Evolutionary conservation across 179 eudicot species (phyloP).

Genomic region (Drosera spatulata): DNA sequence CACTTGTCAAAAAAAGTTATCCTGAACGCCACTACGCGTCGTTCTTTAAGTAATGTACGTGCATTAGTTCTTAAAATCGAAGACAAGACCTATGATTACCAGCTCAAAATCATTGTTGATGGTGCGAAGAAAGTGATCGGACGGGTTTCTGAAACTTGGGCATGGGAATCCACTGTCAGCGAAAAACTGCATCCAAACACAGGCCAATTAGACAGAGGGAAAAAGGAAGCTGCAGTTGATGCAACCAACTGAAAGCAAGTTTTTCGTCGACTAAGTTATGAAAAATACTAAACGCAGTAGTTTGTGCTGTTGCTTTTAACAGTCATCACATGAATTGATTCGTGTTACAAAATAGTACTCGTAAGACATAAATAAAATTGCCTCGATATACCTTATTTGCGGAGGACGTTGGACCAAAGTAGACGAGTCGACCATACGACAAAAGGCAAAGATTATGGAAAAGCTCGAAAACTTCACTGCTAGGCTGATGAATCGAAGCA

Average conservation of each 20-base stretch:
- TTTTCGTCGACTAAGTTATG: too few species aligned
- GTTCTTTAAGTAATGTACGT: too few species aligned
- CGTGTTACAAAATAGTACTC: background rate
- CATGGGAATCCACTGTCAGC: slow-evolving; percentile 46
- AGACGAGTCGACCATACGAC: slow-evolving; percentile 44
- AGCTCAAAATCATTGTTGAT: slow-evolving; percentile 50
- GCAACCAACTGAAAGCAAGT: too few species aligned
- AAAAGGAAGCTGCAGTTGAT: background rate
- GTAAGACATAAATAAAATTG: background rate
- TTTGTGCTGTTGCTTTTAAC: background rate
- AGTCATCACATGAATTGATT: too few species aligned
- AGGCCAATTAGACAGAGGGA: background rate
- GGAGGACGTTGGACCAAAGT: slow-evolving; percentile 43
- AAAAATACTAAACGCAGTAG: background rate
- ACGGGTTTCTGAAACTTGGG: slow-evolving; percentile 40
- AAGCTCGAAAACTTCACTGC: slow-evolving; percentile 98
- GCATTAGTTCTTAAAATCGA: too few species aligned
- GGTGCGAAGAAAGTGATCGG: slow-evolving; percentile 52
- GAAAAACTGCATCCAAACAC: slow-evolving; percentile 28
- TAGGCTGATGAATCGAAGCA: slow-evolving; percentile 96
- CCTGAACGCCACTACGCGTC: too few species aligned
- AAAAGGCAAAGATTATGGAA: slow-evolving; percentile 60
- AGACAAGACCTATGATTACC: slow-evolving; percentile 14
- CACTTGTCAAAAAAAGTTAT: too few species aligned
- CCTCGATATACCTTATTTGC: slow-evolving; percentile 35